Base-by-base conservation (phyloP, 2,329 filamentous ascomycete species). In the Ceratocystiopsis minuta region DNA sequence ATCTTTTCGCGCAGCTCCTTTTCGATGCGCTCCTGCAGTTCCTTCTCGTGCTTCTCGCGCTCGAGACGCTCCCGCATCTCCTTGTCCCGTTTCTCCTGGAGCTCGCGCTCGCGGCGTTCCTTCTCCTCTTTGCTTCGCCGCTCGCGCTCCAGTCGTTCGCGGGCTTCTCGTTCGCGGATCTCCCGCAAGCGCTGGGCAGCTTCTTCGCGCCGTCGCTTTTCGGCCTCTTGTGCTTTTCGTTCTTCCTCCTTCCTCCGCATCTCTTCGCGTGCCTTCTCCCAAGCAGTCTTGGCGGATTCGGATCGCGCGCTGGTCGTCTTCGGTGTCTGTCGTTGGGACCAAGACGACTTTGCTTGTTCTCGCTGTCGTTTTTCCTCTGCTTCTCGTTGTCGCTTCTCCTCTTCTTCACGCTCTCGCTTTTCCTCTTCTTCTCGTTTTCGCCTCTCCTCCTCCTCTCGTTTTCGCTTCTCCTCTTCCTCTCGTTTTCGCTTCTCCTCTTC, bases 231-330 rank as follows among this genome's bases (percentile, higher is more conserved):
- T 3, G 62, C 62, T 51, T 67, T 77, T 12, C 74, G 72, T 48
- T 80, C 74, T 48, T 78, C 75, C 49, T 79, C 76, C 43, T 68
- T 67, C 44, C 64, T 69, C 36, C 70, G 64, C 16, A 70, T 78
- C 49, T 81, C 77, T 52, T 82, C 78, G 42, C 77, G 65, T 4
- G 76, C 78, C 54, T 73, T 79, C 50, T 81, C 76, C 78, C 78
- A 81, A 0, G 71, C 63, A 10, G 64, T 62, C 51, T 67, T 69
- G 1, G 62, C 57, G 18, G 59, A 50, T 38, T 60, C 59, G 13
- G 55, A 41, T 39, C 47, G 60, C 48, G 50, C 55, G 34, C 15
- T 35, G 10, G 13, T 35, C 34, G 34, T 4, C 16, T 53, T 42
- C 16, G 49, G 46, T 24, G 47, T 44, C 46, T 53, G 51, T 15